These are phyloP conservation scores for Arabidopsis suecica DNA, from an alignment of 345 rosid species.

Conservation along the genomic window DNA sequence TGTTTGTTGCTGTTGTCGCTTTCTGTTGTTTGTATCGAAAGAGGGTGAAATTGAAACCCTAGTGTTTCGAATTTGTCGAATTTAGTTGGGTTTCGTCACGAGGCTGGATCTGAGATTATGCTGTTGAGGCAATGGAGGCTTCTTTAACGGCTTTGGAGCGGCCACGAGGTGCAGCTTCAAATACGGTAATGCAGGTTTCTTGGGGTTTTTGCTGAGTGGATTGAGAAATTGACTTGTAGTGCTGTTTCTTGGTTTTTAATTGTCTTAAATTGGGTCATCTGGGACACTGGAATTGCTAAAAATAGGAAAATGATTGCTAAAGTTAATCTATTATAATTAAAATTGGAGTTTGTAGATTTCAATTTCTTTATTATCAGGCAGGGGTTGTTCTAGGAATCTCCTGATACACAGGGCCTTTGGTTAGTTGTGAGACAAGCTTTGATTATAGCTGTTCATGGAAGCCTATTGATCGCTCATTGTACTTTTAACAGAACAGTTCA, in stretches of 20 bases:
- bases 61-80: not conserved
- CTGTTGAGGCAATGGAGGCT: conserved; percentile 70
- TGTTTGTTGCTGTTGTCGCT: conserved; percentile 30
- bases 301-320: not conserved
- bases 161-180: conserved; percentile 65
- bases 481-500: not conserved
- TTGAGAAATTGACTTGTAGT: not conserved
- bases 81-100: conserved; percentile 1
- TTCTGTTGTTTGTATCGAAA: conserved; percentile 28
- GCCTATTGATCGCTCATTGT: not conserved
- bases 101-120: conserved; percentile 49
- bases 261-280: conserved; percentile 9
- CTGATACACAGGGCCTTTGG: not conserved
- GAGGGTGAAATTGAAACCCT: conserved; percentile 39
- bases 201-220: conserved; percentile 5
- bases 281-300: conserved; percentile 6
- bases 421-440: conserved; percentile 22
- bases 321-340: conserved; percentile 8
- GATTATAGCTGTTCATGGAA: not conserved
- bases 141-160: conserved; percentile 87
- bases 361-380: conserved; percentile 10
- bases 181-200: conserved; percentile 60
- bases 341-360: conserved; percentile 23
- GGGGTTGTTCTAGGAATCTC: conserved; percentile 5
- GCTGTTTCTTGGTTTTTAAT: not conserved